Evolutionary conservation across 2,329 filamentous ascomycete species (phyloP).

Genomic region (Chalara sp.): DNA sequence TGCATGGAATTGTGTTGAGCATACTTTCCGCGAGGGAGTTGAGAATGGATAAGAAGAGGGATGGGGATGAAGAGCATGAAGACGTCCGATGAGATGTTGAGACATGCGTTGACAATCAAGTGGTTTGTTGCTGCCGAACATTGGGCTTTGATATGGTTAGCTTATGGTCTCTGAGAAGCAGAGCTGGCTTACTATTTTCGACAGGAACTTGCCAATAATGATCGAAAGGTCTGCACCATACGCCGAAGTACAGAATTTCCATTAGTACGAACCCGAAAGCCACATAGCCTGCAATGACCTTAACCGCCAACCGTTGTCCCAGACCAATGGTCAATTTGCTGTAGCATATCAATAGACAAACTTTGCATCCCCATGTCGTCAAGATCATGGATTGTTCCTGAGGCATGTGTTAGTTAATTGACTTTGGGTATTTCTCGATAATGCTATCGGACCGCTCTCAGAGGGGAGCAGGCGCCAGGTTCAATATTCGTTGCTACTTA

Average conservation of each 20-base stretch:
- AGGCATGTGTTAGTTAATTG: no score
- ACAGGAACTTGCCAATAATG: conserved; percentile 53
- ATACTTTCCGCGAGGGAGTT: conserved; percentile 27
- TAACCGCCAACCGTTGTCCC: conserved; percentile 40
- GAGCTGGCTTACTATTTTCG: conserved; percentile 33
- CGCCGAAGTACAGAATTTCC: conserved; percentile 41
- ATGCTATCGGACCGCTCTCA: no score
- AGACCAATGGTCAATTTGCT: conserved; percentile 46
- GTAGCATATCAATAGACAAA: conserved; percentile 51
- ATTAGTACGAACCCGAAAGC: conserved; percentile 41
- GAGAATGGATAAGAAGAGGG: conserved; percentile 38
- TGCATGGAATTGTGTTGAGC: no score
- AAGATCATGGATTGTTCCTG: conserved; percentile 53
- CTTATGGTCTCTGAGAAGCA: not conserved
- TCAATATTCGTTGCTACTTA: no score
- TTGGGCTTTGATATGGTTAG: conserved; percentile 34
- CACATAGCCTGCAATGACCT: conserved; percentile 41
- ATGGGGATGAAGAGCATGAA: conserved; percentile 53
- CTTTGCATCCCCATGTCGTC: conserved; percentile 49
- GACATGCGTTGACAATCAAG: conserved; percentile 49
- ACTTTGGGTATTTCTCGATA: no score
- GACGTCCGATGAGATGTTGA: conserved; percentile 55
- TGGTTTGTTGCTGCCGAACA: conserved; percentile 51
- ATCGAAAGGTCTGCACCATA: conserved; percentile 49
- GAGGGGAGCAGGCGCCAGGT: no score